Evolutionary conservation across 257 asterid genomes (phyloP).

Genomic region (Scutellaria barbata): DNA sequence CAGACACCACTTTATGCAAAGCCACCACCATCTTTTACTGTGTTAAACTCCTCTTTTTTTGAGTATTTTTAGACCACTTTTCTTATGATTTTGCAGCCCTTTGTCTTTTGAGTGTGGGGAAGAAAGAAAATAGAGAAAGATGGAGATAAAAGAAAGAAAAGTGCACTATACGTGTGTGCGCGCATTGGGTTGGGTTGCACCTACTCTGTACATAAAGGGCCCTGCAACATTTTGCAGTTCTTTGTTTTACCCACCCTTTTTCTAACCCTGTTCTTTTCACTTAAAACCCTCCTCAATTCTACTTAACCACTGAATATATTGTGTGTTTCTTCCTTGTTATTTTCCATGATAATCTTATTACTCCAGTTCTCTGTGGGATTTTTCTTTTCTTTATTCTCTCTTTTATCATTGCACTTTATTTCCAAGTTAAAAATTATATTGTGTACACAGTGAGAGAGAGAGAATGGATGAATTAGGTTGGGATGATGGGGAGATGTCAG

Average conservation of each 20-base stretch:
- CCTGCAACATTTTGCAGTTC: constrained; percentile 34
- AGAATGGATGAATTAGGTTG: constrained; percentile 21
- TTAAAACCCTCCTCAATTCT: not conserved
- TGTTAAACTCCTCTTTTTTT: constrained; percentile 31
- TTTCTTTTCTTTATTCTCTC: not conserved
- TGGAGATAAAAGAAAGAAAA: constrained; percentile 19
- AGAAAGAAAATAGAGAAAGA: constrained; percentile 11
- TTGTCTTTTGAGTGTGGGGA: constrained; percentile 40
- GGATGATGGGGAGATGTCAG: constrained; percentile 49
- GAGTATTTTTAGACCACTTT: constrained; percentile 51
- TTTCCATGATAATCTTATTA: not conserved
- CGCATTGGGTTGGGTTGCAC: constrained; percentile 20
- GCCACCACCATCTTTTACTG: constrained; percentile 47
- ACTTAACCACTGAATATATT: not conserved
- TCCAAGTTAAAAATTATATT: constrained; percentile 1
- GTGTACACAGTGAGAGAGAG: constrained; percentile 12
- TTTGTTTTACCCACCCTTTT: constrained; percentile 33
- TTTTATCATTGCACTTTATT: constrained; percentile 16
- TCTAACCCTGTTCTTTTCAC: constrained; percentile 16
- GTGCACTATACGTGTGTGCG: constrained; percentile 18
- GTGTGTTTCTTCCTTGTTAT: not conserved
- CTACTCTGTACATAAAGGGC: constrained; percentile 34
- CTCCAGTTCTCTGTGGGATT: constrained; percentile 31
- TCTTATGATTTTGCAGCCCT: constrained; percentile 29
- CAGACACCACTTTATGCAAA: constrained; percentile 26